A percentile compares a stretch with the other conserved stretches of the same genome.
Evolutionary conservation across 306 rosid genomes (phyloP).

Genomic region (Abrus pulchellus): DNA sequence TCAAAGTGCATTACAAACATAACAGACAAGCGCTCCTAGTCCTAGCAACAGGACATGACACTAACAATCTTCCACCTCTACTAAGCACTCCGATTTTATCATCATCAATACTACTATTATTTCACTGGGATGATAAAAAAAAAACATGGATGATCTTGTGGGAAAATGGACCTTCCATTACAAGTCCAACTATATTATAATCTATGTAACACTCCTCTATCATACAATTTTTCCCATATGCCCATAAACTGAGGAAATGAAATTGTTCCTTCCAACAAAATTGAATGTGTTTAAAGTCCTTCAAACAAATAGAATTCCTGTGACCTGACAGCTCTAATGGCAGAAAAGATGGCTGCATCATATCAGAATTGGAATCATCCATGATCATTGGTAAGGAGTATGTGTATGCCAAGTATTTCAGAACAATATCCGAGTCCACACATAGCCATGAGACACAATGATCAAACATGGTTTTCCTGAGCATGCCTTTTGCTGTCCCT

Average conservation of each 20-base stretch:
- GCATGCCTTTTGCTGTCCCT: slow-evolving; percentile 75
- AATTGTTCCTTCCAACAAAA: slow-evolving; percentile 46
- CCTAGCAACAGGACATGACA: not conserved
- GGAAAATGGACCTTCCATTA: slow-evolving; percentile 49
- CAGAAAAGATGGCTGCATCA: slow-evolving; percentile 17
- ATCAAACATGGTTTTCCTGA: slow-evolving; percentile 77
- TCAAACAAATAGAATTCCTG: slow-evolving; percentile 24
- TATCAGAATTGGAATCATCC: slow-evolving; percentile 30
- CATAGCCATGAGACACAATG: not conserved
- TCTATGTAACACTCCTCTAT: slow-evolving; percentile 41
- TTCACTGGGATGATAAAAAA: slow-evolving; percentile 39
- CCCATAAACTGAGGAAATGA: slow-evolving; percentile 45
- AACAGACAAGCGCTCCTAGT: not conserved
- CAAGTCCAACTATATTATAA: slow-evolving; percentile 47
- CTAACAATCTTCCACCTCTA: slow-evolving; percentile 5
- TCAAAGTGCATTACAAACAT: slow-evolving; percentile 7
- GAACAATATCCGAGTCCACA: slow-evolving; percentile 5
- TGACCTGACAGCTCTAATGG: slow-evolving; percentile 18
- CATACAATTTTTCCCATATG: slow-evolving; percentile 46
- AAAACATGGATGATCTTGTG: slow-evolving; percentile 40
- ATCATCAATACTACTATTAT: slow-evolving; percentile 38
- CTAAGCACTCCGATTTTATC: not conserved
- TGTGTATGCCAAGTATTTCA: slow-evolving; percentile 22
- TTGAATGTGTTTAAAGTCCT: slow-evolving; percentile 41
- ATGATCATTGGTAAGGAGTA: slow-evolving; percentile 13